Base-by-base conservation (phyloP, 225 moss, liverwort and hornwort species). In the Polytrichum commune region DNA sequence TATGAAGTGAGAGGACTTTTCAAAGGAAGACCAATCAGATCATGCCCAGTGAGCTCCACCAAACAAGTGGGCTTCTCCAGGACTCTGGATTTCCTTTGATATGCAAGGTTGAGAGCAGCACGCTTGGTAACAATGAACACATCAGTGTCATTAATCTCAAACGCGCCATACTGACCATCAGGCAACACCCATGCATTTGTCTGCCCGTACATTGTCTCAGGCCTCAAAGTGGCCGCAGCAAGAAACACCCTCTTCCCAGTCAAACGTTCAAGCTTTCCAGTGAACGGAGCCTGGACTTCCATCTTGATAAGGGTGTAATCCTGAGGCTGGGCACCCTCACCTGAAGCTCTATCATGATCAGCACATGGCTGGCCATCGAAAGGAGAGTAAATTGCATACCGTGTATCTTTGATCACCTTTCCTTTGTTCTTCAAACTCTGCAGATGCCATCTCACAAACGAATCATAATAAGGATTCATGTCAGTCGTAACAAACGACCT, bases 141-240 rank as follows among this genome's bases (percentile, higher is more conserved):
- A 27, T 95, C 91, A 7, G 78, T 83, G 7, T 93, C 90, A 62
- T 91, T 79, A 35, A 98, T 80, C 81, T 93, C 95, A 78, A 87
- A 98, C 22, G 95, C 98, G 55, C 98, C 98, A 64, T 98, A 98
- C 18, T 91, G 85, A 32, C 98, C 98, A 18, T 91, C 89, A 8
- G 98, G 95, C 0, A 98, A 90, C 74, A 98, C 98, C 98, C 98
- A 98, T 19, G 91, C 89, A 74, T 98, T 98, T 2, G 95, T 98
- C 76, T 98, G 98, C 28, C 98, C 98, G 77, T 93, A 98, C 98
- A 98, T 98, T 20, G 98, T 98, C 84, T 98, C 98, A 64, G 98
- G 98, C 23, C 98, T 91, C 75, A 98, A 65, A 22, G 98, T 98
- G 8, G 98, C 98, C 60, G 98, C 98, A 18, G 93, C 98, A 29